Conservation (phyloP, 73 alveolate genomes). For the Tetrahymena elliotti region DNA sequence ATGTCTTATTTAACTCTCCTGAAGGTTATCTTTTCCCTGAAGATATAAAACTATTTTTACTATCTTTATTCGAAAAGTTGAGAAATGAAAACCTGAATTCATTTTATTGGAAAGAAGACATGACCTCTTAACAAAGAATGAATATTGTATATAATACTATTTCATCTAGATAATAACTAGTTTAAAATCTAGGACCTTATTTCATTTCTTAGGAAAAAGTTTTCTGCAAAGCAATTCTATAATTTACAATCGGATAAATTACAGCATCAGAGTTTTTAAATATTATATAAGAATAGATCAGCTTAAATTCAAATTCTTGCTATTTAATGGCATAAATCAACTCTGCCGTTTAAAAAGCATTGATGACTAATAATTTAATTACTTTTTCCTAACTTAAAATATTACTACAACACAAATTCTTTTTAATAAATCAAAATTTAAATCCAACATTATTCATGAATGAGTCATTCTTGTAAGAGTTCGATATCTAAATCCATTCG, state of each 20-base stretch:
- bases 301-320: not conserved
- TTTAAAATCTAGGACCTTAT: not conserved
- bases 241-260: not conserved
- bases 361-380: not conserved
- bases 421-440: not conserved
- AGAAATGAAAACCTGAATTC: not conserved
- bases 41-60: not conserved
- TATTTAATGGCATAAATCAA: not conserved
- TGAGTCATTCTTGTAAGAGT: not conserved
- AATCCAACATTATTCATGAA: not conserved
- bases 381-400: not conserved
- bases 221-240: not conserved
- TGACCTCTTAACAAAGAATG: not conserved
- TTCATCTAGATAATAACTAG: not conserved
- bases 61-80: not conserved
- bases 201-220: not conserved
- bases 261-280: not conserved
- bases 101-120: not conserved
- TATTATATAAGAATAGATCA: not conserved
- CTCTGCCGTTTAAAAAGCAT: not conserved
- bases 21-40: not conserved
- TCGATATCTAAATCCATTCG: not conserved
- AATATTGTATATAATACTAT: not conserved
- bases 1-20: not conserved
- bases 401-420: not conserved